Conservation (phyloP, 1,284 basidiomycete species). For the Trametes polyzona region DNA sequence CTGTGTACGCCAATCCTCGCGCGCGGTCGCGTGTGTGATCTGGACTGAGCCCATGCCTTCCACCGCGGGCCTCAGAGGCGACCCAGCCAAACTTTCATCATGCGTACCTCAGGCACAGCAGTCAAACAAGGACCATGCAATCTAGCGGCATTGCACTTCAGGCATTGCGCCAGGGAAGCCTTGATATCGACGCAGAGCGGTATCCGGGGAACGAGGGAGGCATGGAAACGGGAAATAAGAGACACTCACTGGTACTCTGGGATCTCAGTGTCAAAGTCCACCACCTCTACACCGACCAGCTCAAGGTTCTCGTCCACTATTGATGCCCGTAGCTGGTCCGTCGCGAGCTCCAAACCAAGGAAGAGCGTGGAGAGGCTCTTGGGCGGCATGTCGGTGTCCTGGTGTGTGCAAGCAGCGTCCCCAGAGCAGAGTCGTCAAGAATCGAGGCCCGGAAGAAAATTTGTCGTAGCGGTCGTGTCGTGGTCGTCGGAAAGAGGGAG, state of each 20-base stretch:
- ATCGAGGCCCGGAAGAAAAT: constrained; percentile 6
- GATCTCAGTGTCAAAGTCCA: constrained; percentile 81
- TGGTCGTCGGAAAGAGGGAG: constrained; percentile 27
- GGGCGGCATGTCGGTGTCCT: constrained; percentile 37
- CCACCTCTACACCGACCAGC: constrained; percentile 74
- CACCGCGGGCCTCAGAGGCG: too few relatives aligned
- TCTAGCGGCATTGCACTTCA: too few relatives aligned
- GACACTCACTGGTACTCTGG: constrained; percentile 76
- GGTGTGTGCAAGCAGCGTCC: constrained; percentile 10
- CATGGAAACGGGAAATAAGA: constrained; percentile 9
- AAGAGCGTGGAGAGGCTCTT: constrained; percentile 67
- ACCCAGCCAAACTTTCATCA: too few relatives aligned
- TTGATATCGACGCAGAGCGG: not conserved
- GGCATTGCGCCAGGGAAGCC: not conserved
- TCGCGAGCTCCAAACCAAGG: constrained; percentile 78
- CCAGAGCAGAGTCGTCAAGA: constrained; percentile 16
- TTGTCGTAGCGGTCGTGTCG: constrained; percentile 28
- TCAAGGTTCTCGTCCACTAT: constrained; percentile 81
- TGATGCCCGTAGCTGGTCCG: constrained; percentile 77
- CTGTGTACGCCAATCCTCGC: too few relatives aligned
- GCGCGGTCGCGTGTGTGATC: too few relatives aligned
- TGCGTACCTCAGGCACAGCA: too few relatives aligned
- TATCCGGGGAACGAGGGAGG: not conserved
- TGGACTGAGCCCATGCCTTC: too few relatives aligned
- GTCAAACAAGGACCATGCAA: too few relatives aligned